These are phyloP conservation scores for Cladosporium phlei DNA, from an alignment of 2,329 filamentous ascomycete species.

Conservation along the genomic window DNA sequence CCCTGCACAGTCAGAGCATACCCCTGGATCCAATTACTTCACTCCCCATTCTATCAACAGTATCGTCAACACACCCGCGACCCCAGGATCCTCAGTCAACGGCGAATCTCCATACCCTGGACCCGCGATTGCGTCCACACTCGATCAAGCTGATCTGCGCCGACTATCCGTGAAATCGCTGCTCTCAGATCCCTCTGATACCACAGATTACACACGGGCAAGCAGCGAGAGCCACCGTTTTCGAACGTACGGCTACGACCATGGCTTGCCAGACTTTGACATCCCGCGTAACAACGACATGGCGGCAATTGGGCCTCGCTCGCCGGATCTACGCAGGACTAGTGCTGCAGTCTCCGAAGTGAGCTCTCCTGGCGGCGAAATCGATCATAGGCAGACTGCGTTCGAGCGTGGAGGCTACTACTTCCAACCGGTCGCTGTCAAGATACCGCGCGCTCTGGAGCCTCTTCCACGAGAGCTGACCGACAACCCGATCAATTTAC, in stretches of 20 bases:
- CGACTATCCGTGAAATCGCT: slow-evolving; percentile 63
- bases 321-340: slow-evolving; percentile 28
- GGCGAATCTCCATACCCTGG: slow-evolving; percentile 26
- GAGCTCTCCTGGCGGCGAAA: slow-evolving; percentile 24
- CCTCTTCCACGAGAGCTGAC: slow-evolving; percentile 54
- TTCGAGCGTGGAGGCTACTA: slow-evolving; percentile 65
- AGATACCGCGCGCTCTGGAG: slow-evolving; percentile 54
- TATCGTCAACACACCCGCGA: slow-evolving; percentile 40
- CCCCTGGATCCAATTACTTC: slow-evolving; percentile 31
- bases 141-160: slow-evolving; percentile 42
- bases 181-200: slow-evolving; percentile 49
- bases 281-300: slow-evolving; percentile 66
- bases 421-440: slow-evolving; percentile 61
- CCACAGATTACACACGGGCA: slow-evolving; percentile 10
- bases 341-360: slow-evolving; percentile 29
- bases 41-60: slow-evolving; percentile 39
- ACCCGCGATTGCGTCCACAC: slow-evolving; percentile 18
- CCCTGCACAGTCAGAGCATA: slow-evolving; percentile 30
- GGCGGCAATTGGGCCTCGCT: slow-evolving; percentile 51
- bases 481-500: slow-evolving; percentile 73
- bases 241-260: slow-evolving; percentile 63
- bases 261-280: slow-evolving; percentile 65
- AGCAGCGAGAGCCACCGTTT: slow-evolving; percentile 20
- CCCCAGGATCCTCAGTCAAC: slow-evolving; percentile 35
- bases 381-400: slow-evolving; percentile 39